Evolutionary conservation across 176 grass and related monocot genomes (phyloP), one percentile per base, ranked within the genome.

Genomic region (Juncus inflexus): DNA sequence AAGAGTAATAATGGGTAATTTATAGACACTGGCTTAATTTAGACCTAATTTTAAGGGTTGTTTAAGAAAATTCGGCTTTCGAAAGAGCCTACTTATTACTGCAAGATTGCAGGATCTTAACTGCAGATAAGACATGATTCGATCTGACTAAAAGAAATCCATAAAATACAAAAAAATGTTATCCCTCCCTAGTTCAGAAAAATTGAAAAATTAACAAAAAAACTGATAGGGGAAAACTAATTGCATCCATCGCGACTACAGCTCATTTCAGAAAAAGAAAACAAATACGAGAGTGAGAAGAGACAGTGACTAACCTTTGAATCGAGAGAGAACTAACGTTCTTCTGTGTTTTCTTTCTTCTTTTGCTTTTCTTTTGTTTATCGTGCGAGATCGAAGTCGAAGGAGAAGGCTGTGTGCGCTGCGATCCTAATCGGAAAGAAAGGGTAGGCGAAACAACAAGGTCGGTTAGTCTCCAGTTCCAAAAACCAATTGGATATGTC

Each of bases 381-480:
- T 68, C 19, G 43, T 7, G 35, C 19, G 37, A 53, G 65, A 13
- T 68, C 65, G 65, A 55, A 52, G 50, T 15, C 35, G 28, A 45
- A 13, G 28, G 13, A 36, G 16, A 68, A 12, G 42, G 28, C 2
- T 6, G 40, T 9, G 41, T 37, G 13, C 2, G 38, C 6, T 14
- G 40, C 0, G 47, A 65, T 2, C 40, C 40, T 39, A 45, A 4
- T 1, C 19, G 5, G 49, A 10, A 43, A 65, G 62, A 45, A 43
- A 65, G 40, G 12, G 12, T 12, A 62, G 19, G 19, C 2, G 43
- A 9, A 47, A 47, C 43, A 9, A 47, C 42, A 7, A 68, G 37
- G 35, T 68, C 63, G 15, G 63, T 68, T 68, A 12, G 47, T 39
- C 65, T 55, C 65, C 65, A 68, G 13, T 68, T n/a, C 37, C 3